A percentile compares a stretch with the other conserved stretches of the same genome.
Evolutionary conservation across 2,329 filamentous ascomycete genomes (phyloP).

Genomic region (Diplodia seriata): DNA sequence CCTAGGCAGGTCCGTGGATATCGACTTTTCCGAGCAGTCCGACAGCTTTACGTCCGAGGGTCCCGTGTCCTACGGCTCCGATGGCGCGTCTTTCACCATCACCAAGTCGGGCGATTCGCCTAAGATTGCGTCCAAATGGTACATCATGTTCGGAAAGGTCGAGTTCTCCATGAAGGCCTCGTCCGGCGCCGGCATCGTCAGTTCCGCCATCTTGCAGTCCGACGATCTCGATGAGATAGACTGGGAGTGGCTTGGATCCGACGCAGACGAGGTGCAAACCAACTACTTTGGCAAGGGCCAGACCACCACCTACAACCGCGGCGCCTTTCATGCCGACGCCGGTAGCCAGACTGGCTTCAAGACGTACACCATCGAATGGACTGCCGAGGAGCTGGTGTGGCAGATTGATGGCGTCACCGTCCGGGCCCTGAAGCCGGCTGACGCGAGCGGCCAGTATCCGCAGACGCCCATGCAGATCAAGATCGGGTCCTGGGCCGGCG

Average conservation of each 20-base stretch:
- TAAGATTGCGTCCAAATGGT: constrained; percentile 87
- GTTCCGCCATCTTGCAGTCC: constrained; percentile 87
- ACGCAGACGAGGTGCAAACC: constrained; percentile 80
- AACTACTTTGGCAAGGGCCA: constrained; percentile 98
- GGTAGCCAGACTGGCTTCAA: constrained; percentile 77
- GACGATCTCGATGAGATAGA: constrained; percentile 96
- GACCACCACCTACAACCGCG: constrained; percentile 84
- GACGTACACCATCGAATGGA: constrained; percentile 94
- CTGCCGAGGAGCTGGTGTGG: constrained; percentile 83
- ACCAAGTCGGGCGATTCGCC: constrained; percentile 80
- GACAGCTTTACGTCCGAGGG: constrained; percentile 78
- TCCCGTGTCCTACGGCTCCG: constrained; percentile 72
- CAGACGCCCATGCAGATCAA: constrained; percentile 96
- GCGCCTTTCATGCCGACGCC: constrained; percentile 74
- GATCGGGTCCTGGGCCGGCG: constrained; percentile 90
- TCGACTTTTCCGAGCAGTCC: constrained; percentile 81
- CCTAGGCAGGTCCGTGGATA: constrained; percentile 78
- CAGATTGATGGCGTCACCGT: constrained; percentile 79
- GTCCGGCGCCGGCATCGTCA: constrained; percentile 89
- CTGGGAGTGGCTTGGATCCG: constrained; percentile 90
- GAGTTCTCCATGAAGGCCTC: constrained; percentile 86
- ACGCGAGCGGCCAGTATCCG: constrained; percentile 81
- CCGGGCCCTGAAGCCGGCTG: constrained; percentile 72
- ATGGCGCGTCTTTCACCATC: constrained; percentile 85
- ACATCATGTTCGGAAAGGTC: constrained; percentile 98